Percentiles rank a stretch among this genome's conserved stretches.
phyloP scores from a whole-genome alignment of 495 filamentous ascomycete species.

The Neurospora tetraspora region DNA sequence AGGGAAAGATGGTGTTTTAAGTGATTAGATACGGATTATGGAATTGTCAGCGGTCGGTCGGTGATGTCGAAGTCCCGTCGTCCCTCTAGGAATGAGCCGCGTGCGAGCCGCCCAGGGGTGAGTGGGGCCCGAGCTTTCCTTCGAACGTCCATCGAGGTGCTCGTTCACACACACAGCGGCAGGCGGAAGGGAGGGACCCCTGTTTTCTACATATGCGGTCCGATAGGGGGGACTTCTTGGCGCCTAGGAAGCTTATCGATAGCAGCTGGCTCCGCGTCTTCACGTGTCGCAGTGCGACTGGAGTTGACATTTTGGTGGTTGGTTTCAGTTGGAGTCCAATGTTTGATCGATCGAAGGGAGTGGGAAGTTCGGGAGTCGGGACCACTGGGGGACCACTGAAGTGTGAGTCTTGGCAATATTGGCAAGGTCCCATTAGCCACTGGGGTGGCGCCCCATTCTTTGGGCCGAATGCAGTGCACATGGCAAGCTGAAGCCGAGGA shows the following conservation, averaged over 20 bases:
- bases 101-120: background rate
- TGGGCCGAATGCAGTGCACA: background rate
- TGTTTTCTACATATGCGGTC: background rate
- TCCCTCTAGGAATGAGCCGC: background rate
- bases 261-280: background rate
- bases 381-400: no score
- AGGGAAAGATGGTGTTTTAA: background rate
- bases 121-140: background rate
- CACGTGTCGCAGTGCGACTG: background rate
- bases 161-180: background rate
- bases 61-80: background rate
- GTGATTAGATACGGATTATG: background rate
- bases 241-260: background rate
- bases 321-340: background rate
- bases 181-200: background rate
- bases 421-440: background rate
- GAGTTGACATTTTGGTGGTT: background rate
- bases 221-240: background rate
- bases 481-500: background rate
- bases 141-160: background rate
- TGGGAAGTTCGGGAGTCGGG: background rate
- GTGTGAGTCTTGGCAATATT: background rate
- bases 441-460: background rate
- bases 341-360: no score
- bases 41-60: background rate